phyloP scores from a whole-genome alignment of 2,329 filamentous ascomycete species.

The Thermomyces lanuginosus region DNA sequence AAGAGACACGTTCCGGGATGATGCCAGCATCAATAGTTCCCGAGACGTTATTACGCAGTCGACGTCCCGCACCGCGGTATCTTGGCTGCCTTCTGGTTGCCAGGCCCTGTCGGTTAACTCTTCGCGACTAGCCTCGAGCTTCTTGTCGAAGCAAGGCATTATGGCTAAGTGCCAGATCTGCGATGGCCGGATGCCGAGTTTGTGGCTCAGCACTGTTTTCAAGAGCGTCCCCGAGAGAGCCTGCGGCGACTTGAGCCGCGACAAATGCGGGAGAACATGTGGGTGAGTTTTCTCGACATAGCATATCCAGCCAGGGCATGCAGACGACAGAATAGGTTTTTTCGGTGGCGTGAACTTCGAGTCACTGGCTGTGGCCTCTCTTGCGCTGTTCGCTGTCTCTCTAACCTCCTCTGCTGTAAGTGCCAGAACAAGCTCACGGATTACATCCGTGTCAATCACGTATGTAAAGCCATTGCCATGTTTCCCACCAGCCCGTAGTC shows the following conservation, averaged over 20 bases:
- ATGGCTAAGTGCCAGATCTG: slow-evolving; percentile 88
- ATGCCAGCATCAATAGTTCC: slow-evolving; percentile 78
- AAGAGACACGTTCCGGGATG: slow-evolving; percentile 63
- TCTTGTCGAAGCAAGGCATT: slow-evolving; percentile 99
- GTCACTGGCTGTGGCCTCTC: slow-evolving; percentile 7
- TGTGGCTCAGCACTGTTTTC: slow-evolving; percentile 66
- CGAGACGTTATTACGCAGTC: slow-evolving; percentile 97
- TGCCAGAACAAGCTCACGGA: slow-evolving; percentile 69
- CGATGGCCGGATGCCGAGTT: slow-evolving; percentile 54
- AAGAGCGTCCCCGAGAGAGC: slow-evolving; percentile 77
- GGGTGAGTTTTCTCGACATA: slow-evolving; percentile 98
- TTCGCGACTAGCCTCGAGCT: slow-evolving; percentile 83
- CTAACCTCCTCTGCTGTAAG: slow-evolving; percentile 58
- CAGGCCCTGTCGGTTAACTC: slow-evolving; percentile 75
- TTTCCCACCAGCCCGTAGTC: slow-evolving; percentile 53
- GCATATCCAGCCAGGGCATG: slow-evolving; percentile 95
- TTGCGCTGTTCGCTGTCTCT: slow-evolving; percentile 14
- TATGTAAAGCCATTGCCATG: slow-evolving; percentile 67
- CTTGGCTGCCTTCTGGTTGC: slow-evolving; percentile 27
- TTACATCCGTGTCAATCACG: slow-evolving; percentile 76
- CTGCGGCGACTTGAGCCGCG: slow-evolving; percentile 82
- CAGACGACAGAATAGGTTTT: slow-evolving; percentile 52
- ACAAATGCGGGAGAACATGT: slow-evolving; percentile 79
- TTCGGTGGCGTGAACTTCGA: slow-evolving; percentile 16
- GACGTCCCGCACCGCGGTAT: slow-evolving; percentile 55